Base-by-base conservation (phyloP, 1,284 basidiomycete genomes). In the Rhodotorula mucilaginosa region DNA sequence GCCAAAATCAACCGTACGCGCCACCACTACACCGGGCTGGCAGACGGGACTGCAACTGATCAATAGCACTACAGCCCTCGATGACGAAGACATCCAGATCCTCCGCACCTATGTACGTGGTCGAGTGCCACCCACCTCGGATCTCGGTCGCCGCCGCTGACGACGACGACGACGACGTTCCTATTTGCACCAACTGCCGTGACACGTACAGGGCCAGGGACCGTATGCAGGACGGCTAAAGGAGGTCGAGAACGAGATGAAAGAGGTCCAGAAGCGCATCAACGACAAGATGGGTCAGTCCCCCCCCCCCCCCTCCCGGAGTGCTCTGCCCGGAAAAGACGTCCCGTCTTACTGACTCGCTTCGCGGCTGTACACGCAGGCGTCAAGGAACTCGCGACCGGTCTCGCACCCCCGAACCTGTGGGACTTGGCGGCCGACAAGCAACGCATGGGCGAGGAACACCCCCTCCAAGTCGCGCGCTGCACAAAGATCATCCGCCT, bases 21-120 rank as follows among this genome's bases (percentile, higher is more conserved):
- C 47, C 39, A 44, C 29, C 52, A 34, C 34, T 34, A 34, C 34
- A 34, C 34, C 34, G 34, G 34, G 34, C 34, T 34, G 34, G 34
- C 34, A 34, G 34, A 34, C 34, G 34, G 34, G 48, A 29, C 31
- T 23, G 52, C n/a, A 29, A 29, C n/a, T 5, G 8, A 62, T 52
- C 51, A 15, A 23, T 34, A 8, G 12, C 13, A 21, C 39, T 69
- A 72, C 79, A 90, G 96, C 91, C 64, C 88, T 99, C 74, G 97
- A 98, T 80, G 97, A 98, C 80, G 95, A 92, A 73, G 97, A 99
- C 81, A 99, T 99, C 70, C 96, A 99, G 82, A 96, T 99, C 73
- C 87, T 99, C 77, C 97, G 98, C 85, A 99, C 97, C 73, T 99
- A 99, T 82, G 93, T 84, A 68, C 68, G 83, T 81, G 21, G 6